These are phyloP conservation scores for Apophysomyces trapeziformis DNA, from an alignment of 371 early-diverging fungal species.

Conservation along the genomic window DNA sequence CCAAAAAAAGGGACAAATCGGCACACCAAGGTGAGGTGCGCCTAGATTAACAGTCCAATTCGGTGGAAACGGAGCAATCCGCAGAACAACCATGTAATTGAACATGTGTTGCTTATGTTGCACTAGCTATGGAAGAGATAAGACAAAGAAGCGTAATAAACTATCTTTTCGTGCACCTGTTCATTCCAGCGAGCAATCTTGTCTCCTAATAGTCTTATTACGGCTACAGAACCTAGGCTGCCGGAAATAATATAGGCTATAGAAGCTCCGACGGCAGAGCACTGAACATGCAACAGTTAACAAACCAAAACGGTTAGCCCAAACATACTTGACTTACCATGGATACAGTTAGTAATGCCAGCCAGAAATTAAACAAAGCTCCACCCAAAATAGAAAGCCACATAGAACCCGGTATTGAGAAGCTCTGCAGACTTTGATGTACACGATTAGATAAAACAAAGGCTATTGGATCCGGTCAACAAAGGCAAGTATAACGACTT, in stretches of 20 bases:
- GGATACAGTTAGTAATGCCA: constrained; percentile 59
- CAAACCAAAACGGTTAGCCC: background rate
- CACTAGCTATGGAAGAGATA: constrained; percentile 36
- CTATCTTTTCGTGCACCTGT: constrained; percentile 39
- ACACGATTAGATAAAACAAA: background rate
- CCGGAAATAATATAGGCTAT: constrained; percentile 63
- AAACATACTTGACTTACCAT: constrained; percentile 31
- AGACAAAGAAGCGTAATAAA: background rate
- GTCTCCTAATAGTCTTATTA: constrained; percentile 56
- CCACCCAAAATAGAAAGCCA: constrained; percentile 71
- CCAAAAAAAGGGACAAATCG: constrained; percentile 57
- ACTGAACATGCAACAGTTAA: constrained; percentile 27
- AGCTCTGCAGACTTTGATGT: constrained; percentile 61
- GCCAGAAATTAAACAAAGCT: constrained; percentile 63
- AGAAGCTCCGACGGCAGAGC: constrained; percentile 65
- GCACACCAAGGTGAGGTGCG: constrained; percentile 64
- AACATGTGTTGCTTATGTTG: constrained; percentile 64
- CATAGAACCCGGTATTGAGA: constrained; percentile 73
- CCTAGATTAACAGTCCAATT: constrained; percentile 71
- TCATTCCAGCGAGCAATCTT: constrained; percentile 65
- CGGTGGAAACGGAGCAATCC: constrained; percentile 65
- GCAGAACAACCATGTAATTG: constrained; percentile 64
- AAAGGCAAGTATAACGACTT: constrained; percentile 26
- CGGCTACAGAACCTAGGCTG: constrained; percentile 57
- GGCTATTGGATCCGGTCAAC: background rate